phyloP scores from a whole-genome alignment of 1,284 basidiomycete species.

The Ganoderma sinense region DNA sequence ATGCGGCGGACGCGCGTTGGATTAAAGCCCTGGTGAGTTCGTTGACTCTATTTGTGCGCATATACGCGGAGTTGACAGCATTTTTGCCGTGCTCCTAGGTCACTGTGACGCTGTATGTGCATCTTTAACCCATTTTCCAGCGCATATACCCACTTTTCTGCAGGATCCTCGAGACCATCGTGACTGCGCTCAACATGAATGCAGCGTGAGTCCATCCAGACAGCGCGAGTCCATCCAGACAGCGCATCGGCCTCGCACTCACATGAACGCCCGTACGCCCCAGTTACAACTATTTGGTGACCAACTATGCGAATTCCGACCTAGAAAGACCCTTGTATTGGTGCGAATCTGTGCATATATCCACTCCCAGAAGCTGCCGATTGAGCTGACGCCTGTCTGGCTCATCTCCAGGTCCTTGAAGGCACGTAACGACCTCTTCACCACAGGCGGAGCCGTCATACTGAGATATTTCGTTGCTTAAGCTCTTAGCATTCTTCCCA shows the following conservation, averaged over 20 bases:
- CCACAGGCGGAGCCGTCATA: neutral
- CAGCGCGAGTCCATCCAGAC: neutral
- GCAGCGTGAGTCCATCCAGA: neutral
- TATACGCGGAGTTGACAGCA: neutral
- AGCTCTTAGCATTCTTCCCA: neutral
- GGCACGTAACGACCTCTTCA: neutral
- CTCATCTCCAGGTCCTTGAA: neutral
- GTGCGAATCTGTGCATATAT: neutral
- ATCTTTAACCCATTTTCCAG: neutral
- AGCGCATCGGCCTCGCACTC: neutral
- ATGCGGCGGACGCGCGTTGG: neutral
- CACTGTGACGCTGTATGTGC: neutral
- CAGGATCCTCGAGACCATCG: neutral
- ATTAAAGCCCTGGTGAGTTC: neutral
- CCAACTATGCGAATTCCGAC: neutral
- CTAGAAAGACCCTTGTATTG: neutral
- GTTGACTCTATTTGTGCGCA: too few relatives aligned
- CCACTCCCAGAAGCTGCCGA: neutral
- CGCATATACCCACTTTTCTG: neutral
- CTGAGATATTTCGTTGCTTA: neutral
- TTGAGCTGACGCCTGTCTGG: neutral
- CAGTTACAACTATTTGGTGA: neutral
- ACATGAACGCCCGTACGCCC: neutral
- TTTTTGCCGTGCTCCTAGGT: neutral
- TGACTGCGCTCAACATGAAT: neutral